Evolutionary conservation across 1,284 basidiomycete genomes (phyloP), one percentile per base, ranked within the genome.

Genomic region (Termitomyces sp.): DNA sequence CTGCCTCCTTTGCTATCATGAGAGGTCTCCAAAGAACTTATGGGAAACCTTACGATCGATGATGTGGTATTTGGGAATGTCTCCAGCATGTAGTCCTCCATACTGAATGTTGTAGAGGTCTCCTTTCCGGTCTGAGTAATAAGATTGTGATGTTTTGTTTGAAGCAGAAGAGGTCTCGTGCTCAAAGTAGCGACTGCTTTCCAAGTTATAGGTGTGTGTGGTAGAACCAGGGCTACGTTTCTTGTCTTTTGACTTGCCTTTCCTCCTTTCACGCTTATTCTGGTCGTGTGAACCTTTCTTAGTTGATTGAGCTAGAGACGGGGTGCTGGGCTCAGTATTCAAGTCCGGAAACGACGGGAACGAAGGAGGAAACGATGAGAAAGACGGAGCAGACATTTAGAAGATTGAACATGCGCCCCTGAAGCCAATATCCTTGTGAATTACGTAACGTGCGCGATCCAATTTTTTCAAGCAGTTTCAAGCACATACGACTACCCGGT

Each of bases 101-200:
- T 88, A 91, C 36, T 77, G 78, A 28, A 89, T 67, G 63, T 88
- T 92, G 56, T 84, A 69, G 44, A 70, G 62, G 65, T 92, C 90
- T 0, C 89, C 88, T 60, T 79, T 83, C 48, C 79, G 74, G 65
- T 92, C 88, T 5, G 80, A 80, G 64, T 81, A 88, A 72, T 82
- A 89, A 12, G 79, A 57, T 49, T 64, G 70, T 43, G 60, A 65
- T 43, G 42, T 41, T 53, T 57, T 54, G 19, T 53, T 42, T 34
- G 9, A 31, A 28, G 30, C 40, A 24, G 44, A 19, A 10, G 38
- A 43, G n/a, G 24, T n/a, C 4, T 56, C 17, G 7, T 21, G 13
- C 13, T 8, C 42, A 7, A 13, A 17, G 26, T n/a, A 44, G 21
- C 31, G 45, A 39, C n/a, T 34, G 31, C 12, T 26, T 38, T 31